Conservation (phyloP, 768 basidiomycete species). For the Cyathus striatus region DNA sequence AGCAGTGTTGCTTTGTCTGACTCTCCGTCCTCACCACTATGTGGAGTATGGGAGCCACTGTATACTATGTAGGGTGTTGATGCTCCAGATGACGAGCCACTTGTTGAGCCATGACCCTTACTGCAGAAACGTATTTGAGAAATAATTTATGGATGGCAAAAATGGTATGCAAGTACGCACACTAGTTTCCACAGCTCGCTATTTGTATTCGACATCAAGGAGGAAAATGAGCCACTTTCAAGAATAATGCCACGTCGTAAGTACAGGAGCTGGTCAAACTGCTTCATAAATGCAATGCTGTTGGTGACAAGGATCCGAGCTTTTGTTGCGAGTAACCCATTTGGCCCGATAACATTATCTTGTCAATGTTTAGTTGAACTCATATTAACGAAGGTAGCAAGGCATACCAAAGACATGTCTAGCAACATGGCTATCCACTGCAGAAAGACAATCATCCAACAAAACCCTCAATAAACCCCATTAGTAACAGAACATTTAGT, state of each 20-base stretch:
- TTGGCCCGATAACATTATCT: conserved; percentile 86
- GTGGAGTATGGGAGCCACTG: conserved; percentile 30
- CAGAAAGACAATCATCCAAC: conserved; percentile 87
- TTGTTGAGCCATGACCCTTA: conserved; percentile 37
- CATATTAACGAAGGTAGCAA: neutral
- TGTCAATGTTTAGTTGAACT: neutral
- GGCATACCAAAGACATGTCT: conserved; percentile 74
- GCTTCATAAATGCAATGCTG: conserved; percentile 73
- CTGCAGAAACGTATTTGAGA: conserved; percentile 15
- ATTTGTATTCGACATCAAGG: conserved; percentile 53
- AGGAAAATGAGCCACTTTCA: conserved; percentile 64
- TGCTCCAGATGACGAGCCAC: conserved; percentile 38
- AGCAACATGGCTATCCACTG: conserved; percentile 84
- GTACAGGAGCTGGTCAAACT: conserved; percentile 72
- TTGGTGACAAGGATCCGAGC: conserved; percentile 87
- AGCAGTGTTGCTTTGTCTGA: conserved; percentile 14
- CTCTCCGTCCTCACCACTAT: conserved; percentile 14
- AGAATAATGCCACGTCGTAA: conserved; percentile 80
- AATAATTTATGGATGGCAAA: neutral
- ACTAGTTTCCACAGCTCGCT: conserved; percentile 72
- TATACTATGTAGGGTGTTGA: conserved; percentile 45
- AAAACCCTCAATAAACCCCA: conserved; percentile 44
- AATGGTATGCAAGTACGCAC: conserved; percentile 32
- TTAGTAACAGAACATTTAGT: neutral
- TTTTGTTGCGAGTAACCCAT: conserved; percentile 76